phyloP scores from a whole-genome alignment of 2,329 filamentous ascomycete species.

The Penicillium sp. region DNA sequence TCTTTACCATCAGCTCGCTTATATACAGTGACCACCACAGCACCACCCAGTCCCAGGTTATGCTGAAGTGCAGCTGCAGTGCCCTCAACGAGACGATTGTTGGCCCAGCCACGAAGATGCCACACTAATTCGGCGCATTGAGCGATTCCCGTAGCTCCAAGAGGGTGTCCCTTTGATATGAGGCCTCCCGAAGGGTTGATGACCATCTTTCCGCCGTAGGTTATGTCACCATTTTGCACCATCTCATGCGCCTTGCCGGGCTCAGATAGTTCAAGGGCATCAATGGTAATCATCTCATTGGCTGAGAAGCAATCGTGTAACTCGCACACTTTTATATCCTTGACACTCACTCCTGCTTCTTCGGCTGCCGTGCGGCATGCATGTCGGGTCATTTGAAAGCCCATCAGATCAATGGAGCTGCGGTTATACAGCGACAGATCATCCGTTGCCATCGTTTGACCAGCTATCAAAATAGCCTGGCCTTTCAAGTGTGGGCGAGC shows the following conservation, averaged over 20 bases:
- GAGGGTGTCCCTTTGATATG: constrained; percentile 92
- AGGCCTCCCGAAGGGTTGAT: constrained; percentile 92
- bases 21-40: constrained; percentile 86
- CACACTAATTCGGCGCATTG: constrained; percentile 94
- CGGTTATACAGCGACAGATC: constrained; percentile 71
- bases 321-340: constrained; percentile 79
- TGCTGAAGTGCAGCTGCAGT: constrained; percentile 80
- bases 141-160: constrained; percentile 89
- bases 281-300: constrained; percentile 88
- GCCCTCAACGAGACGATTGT: constrained; percentile 69
- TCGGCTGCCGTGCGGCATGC: constrained; percentile 67
- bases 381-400: constrained; percentile 74
- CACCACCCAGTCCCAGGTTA: constrained; percentile 87
- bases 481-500: constrained; percentile 74
- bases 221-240: constrained; percentile 82
- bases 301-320: constrained; percentile 96
- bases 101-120: constrained; percentile 94
- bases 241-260: constrained; percentile 88
- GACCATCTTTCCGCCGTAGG: constrained; percentile 76
- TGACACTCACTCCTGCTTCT: constrained; percentile 62
- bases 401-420: constrained; percentile 82
- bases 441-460: constrained; percentile 84
- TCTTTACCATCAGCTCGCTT: constrained; percentile 71
- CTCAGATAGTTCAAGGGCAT: constrained; percentile 74
- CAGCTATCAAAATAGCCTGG: constrained; percentile 84